phyloP scores from a whole-genome alignment of 1,284 basidiomycete genomes.

The Pseudozyma tsukubaensis region DNA sequence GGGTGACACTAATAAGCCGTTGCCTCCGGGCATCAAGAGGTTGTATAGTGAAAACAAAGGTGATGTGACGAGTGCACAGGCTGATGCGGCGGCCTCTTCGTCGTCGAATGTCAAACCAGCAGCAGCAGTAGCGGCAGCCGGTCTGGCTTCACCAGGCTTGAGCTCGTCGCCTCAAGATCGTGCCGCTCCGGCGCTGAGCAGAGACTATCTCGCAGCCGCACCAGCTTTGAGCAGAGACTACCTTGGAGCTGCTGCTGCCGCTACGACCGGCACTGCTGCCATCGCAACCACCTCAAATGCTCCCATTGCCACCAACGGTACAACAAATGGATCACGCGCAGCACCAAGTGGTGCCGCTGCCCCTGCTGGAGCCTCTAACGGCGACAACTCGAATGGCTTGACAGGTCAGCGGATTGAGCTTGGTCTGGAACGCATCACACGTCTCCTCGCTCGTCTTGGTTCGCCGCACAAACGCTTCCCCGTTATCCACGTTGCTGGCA shows the following conservation, averaged over 20 bases:
- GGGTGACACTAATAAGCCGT: slow-evolving; percentile 2
- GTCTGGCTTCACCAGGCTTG: not conserved
- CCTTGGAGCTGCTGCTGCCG: not conserved
- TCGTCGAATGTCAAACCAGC: not conserved
- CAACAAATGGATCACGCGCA: not conserved
- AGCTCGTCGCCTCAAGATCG: slow-evolving; percentile 3
- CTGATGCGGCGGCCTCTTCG: not conserved
- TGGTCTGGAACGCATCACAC: slow-evolving; percentile 78
- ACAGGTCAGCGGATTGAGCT: slow-evolving; percentile 75
- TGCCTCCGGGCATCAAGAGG: slow-evolving; percentile 41
- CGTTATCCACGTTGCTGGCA: slow-evolving; percentile 91
- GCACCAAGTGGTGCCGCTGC: not conserved
- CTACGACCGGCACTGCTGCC: not conserved
- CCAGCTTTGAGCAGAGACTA: not conserved
- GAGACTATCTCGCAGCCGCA: not conserved
- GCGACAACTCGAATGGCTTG: slow-evolving; percentile 7
- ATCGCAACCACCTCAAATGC: not conserved
- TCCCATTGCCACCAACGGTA: not conserved
- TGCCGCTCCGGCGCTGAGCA: not conserved
- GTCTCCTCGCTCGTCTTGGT: slow-evolving; percentile 74
- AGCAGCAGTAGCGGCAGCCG: not conserved
- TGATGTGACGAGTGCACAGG: slow-evolving; percentile 1
- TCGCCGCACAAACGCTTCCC: slow-evolving; percentile 78
- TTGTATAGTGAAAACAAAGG: slow-evolving; percentile 31
- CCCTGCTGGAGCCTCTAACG: slow-evolving; percentile 9